Evolutionary conservation across 23 red algal species (phyloP).

Genomic region (Agarophyton chilense): DNA sequence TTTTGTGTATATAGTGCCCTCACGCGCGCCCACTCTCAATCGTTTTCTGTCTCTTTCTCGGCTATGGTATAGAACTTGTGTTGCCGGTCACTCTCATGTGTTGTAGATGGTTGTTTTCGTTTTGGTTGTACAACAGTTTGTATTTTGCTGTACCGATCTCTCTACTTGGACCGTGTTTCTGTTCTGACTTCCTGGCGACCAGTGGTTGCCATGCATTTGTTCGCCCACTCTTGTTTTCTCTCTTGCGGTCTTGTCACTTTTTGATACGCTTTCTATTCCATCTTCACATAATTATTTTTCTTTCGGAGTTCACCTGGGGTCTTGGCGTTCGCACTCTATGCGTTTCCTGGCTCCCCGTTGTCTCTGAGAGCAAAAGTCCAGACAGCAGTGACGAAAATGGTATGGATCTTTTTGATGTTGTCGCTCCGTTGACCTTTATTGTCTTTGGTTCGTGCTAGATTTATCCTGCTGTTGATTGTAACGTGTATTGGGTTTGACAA

Average conservation of each 20-base stretch:
- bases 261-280: neutral
- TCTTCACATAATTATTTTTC: neutral
- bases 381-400: too few species aligned
- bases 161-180: neutral
- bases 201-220: neutral
- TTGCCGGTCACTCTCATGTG: neutral
- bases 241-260: too few species aligned
- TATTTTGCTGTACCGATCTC: neutral
- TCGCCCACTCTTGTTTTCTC: too few species aligned
- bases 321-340: too few species aligned
- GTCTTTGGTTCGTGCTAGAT: too few species aligned
- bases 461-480: too few species aligned
- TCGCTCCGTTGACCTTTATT: too few species aligned
- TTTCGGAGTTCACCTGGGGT: too few species aligned
- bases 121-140: conserved; percentile 12
- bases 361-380: too few species aligned
- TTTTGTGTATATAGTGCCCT: neutral
- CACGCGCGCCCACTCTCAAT: neutral
- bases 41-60: neutral
- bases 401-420: too few species aligned
- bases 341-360: too few species aligned
- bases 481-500: too few species aligned
- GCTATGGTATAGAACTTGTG: neutral
- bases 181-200: neutral
- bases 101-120: neutral